A percentile compares a stretch with the other conserved stretches of the same genome.
Evolutionary conservation across 2,329 filamentous ascomycete genomes (phyloP).

Genomic region (Pseudogymnoascus sp.): DNA sequence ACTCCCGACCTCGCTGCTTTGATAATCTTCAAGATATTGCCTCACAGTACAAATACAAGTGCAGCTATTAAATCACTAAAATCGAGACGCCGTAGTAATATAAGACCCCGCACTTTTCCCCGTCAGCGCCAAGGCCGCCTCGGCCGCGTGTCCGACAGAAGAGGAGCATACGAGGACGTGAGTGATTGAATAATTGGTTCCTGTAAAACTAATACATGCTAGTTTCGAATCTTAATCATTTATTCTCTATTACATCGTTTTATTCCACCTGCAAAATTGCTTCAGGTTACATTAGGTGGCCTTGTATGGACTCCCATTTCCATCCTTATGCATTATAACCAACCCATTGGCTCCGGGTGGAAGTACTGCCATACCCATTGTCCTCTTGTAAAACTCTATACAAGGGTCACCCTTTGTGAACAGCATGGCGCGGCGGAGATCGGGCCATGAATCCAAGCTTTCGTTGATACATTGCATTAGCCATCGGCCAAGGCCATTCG

Average conservation of each 20-base stretch:
- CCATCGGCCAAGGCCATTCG: conserved; percentile 55
- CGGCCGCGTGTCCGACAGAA: neutral
- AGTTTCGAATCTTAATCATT: neutral
- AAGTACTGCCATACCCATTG: conserved; percentile 19
- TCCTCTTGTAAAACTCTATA: conserved; percentile 21
- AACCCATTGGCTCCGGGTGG: neutral
- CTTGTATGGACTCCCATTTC: neutral
- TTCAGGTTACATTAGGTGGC: neutral
- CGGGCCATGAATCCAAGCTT: conserved; percentile 44
- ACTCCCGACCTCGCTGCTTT: neutral
- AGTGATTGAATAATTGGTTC: neutral
- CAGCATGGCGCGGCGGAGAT: conserved; percentile 54
- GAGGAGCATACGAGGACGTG: no score
- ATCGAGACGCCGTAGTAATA: neutral
- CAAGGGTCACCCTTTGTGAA: conserved; percentile 32
- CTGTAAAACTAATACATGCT: neutral
- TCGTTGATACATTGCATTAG: conserved; percentile 53
- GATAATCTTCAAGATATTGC: neutral
- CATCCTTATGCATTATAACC: neutral
- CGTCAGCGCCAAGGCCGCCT: neutral
- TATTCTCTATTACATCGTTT: neutral
- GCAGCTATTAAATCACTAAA: neutral
- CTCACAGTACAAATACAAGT: neutral
- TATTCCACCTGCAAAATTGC: neutral
- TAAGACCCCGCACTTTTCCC: neutral